These are phyloP conservation scores for Metschnikowia cerradonensis DNA, from an alignment of 805 yeast genomes.

Conservation along the genomic window DNA sequence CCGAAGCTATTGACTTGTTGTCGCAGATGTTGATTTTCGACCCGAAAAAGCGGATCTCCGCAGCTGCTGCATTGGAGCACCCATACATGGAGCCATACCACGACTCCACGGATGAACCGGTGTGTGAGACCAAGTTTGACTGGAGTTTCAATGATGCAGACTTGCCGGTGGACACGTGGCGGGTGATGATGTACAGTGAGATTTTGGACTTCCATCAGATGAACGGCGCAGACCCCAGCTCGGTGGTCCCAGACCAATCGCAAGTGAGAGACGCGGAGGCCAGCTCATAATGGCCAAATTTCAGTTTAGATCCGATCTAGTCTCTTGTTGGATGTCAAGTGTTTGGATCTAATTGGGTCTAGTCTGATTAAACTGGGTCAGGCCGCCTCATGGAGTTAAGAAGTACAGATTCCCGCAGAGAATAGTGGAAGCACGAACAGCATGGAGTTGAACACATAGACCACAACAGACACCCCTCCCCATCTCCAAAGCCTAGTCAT, in stretches of 20 bases:
- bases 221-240: conserved; percentile 41
- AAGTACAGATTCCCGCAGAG: no score
- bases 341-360: no score
- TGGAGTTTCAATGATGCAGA: conserved; percentile 99
- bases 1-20: conserved; percentile 73
- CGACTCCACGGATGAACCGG: conserved; percentile 96
- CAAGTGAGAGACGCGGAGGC: not conserved
- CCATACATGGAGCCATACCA: conserved; percentile 93
- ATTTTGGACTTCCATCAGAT: conserved; percentile 94
- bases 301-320: no score
- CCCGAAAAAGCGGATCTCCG: conserved; percentile 90
- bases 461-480: no score
- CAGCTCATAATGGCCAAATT: no score
- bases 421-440: no score
- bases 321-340: no score
- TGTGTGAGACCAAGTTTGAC: conserved; percentile 86
- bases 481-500: no score
- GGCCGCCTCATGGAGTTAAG: no score
- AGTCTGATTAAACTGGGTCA: no score
- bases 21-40: conserved; percentile 92
- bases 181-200: conserved; percentile 98
- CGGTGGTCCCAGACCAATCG: conserved; percentile 3
- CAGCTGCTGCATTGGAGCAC: conserved; percentile 84
- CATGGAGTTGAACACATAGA: no score
- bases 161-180: conserved; percentile 96